A percentile compares a stretch with the other conserved stretches of the same genome.
These are phyloP conservation scores for Rhododendron simsii DNA, from an alignment of 148 eudicot genomes.

Conservation along the genomic window DNA sequence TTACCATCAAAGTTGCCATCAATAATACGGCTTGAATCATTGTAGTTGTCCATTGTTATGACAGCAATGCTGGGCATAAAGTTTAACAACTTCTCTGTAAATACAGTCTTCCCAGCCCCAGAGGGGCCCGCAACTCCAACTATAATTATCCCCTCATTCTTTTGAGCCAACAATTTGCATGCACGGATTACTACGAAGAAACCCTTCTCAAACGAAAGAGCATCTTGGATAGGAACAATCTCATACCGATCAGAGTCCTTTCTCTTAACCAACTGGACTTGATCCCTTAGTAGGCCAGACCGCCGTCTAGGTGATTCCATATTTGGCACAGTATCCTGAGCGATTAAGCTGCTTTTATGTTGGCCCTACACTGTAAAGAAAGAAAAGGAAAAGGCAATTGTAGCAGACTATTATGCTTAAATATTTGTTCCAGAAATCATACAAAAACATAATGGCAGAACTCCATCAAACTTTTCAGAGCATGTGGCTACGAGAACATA, in stretches of 20 bases:
- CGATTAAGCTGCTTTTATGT: constrained; percentile 25
- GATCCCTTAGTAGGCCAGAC: constrained; percentile 73
- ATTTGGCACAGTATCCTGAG: constrained; percentile 31
- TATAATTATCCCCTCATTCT: constrained; percentile 72
- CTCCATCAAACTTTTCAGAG: neutral
- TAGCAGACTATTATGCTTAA: neutral
- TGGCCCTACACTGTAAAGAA: constrained; percentile 1
- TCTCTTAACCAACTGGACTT: constrained; percentile 64
- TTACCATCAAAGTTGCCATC: constrained; percentile 92
- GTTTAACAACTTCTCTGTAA: constrained; percentile 65
- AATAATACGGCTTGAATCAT: constrained; percentile 70
- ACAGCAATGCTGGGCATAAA: constrained; percentile 83
- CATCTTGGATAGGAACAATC: constrained; percentile 60
- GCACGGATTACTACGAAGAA: constrained; percentile 76
- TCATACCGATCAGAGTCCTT: constrained; percentile 66
- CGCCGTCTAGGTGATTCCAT: constrained; percentile 68
- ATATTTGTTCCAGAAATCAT: neutral
- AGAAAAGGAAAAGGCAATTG: neutral
- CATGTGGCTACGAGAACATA: neutral
- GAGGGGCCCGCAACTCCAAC: constrained; percentile 93
- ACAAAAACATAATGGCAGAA: neutral
- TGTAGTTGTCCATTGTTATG: constrained; percentile 82
- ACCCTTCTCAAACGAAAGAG: constrained; percentile 77
- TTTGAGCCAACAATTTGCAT: constrained; percentile 72
- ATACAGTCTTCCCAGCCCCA: constrained; percentile 86